phyloP scores from a whole-genome alignment of 441 rosid genomes.

The Populus hybrid region DNA sequence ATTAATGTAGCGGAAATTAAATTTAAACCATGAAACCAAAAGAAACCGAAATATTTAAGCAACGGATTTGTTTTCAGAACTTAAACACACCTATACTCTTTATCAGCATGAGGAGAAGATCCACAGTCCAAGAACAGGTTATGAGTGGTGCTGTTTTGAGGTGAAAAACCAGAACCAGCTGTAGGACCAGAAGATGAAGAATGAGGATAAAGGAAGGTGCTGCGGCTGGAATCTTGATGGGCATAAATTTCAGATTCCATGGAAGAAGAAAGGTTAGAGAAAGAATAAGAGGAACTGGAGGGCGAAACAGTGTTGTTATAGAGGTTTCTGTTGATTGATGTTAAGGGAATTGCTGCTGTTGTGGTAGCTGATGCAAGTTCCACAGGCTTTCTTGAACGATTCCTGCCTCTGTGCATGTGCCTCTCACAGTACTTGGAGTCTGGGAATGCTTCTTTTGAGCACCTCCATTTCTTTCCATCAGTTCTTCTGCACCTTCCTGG shows the following conservation, averaged over 20 bases:
- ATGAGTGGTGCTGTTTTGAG: conserved; percentile 34
- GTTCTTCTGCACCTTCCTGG: conserved; percentile 98
- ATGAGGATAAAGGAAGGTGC: conserved; percentile 25
- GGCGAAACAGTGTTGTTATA: conserved; percentile 9
- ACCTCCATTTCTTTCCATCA: conserved; percentile 94
- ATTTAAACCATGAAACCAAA: background rate
- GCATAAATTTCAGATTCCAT: conserved; percentile 18
- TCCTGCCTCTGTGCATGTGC: conserved; percentile 98
- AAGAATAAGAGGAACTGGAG: conserved; percentile 24
- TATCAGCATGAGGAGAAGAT: conserved; percentile 34
- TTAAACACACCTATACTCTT: conserved; percentile 51
- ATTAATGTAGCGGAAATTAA: background rate
- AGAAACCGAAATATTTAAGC: background rate
- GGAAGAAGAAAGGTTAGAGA: conserved; percentile 29
- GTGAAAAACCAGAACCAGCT: conserved; percentile 37
- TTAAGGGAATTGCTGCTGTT: conserved; percentile 17
- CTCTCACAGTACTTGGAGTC: conserved; percentile 96
- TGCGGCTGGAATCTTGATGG: conserved; percentile 23
- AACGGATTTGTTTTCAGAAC: background rate
- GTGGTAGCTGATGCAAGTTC: conserved; percentile 33
- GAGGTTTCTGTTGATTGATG: conserved; percentile 19
- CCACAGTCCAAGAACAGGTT: conserved; percentile 43
- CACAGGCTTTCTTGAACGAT: conserved; percentile 99
- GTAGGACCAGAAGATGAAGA: conserved; percentile 35
- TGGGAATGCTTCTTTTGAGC: conserved; percentile 29